phyloP scores from a whole-genome alignment of 2,329 filamentous ascomycete genomes.

The Dactylellina drechsleri region DNA sequence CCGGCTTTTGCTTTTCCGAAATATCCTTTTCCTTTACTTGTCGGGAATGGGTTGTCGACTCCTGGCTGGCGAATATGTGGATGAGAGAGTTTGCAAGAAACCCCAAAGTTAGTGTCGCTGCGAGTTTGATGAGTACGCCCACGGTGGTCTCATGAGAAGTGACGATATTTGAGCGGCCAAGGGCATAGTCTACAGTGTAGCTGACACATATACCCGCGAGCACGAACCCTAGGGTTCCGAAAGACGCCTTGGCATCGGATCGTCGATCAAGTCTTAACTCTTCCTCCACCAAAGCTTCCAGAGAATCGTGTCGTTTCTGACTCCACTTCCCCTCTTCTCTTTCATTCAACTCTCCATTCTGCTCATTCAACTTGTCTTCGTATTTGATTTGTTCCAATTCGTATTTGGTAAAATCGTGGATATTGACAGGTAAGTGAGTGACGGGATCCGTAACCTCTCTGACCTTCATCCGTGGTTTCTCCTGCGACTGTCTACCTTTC shows the following conservation, averaged over 20 bases:
- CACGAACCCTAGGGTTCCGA: slow-evolving; percentile 2
- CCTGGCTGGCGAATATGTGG: slow-evolving; percentile 1
- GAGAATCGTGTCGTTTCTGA: slow-evolving; percentile 63
- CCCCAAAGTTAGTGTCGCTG: neutral
- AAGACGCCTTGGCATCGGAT: slow-evolving; percentile 57
- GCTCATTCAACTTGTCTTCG: slow-evolving; percentile 61
- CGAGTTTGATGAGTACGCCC: slow-evolving; percentile 1
- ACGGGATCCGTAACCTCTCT: slow-evolving; percentile 75
- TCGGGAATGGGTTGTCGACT: slow-evolving; percentile 55
- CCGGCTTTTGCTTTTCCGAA: slow-evolving; percentile 63
- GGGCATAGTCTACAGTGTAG: slow-evolving; percentile 4
- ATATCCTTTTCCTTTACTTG: slow-evolving; percentile 23
- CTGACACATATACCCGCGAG: slow-evolving; percentile 5
- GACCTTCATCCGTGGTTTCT: slow-evolving; percentile 59
- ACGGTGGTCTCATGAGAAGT: neutral
- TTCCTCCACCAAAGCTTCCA: slow-evolving; percentile 66
- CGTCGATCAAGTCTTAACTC: slow-evolving; percentile 63
- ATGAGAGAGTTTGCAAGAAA: slow-evolving; percentile 45
- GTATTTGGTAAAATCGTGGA: slow-evolving; percentile 74
- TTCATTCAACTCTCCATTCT: slow-evolving; percentile 63
- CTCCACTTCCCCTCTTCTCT: slow-evolving; percentile 63
- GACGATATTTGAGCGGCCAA: neutral
- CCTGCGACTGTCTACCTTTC: slow-evolving; percentile 27
- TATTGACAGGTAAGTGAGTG: slow-evolving; percentile 74
- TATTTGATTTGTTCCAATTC: slow-evolving; percentile 66